Base-by-base conservation (phyloP, 208 protist genomes). In the Wallacemonas collosoma region DNA sequence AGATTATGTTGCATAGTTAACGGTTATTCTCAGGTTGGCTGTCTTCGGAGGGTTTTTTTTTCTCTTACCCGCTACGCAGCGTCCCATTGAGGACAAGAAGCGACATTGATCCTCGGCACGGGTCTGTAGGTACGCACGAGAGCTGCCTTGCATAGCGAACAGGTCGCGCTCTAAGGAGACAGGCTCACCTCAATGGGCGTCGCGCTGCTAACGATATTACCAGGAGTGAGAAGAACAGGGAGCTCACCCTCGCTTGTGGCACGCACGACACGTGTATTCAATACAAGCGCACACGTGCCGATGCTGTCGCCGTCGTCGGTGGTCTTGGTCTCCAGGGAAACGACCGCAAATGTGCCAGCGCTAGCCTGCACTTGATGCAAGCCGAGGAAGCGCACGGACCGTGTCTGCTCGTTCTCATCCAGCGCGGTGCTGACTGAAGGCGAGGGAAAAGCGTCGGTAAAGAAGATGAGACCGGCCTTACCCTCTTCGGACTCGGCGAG, bases 221-320 rank as follows among this genome's bases (percentile, higher is more conserved):
- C 75, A 1, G 80, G 80, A 1, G 80, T 85, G 39, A 85, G 66
- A 8, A 81, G 68, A 1, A 73, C 35, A 3, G 80, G 73, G 1
- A 72, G 43, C 15, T 51, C 56, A 2, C 60, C 51, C 35, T 38
- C 61, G n/a, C 43, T 15, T 26, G 36, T 54, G 47, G 65, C 57
- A 51, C 72, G 72, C 41, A 85, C 75, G 1, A 79, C 53, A 67
- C 83, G 83, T 36, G 87, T 60, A 67, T 82, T 86, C 58, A 91
- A 45, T 35, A 75, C 62, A 40, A 77, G 40, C 47, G 71, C 7
- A 4, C 53, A 15, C 2, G 26, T 35, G 14, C 17, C 17, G 15
- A 80, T 61, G 50, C 44, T 44, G 57, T 73, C 63, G 14, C 50
- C 74, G 68, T 50, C 45, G 56, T 70, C 79, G 15, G 60, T 62